Percentiles rank a stretch among this genome's conserved stretches.
These are phyloP conservation scores for Psilocybe cubensis DNA, from an alignment of 768 basidiomycete genomes.

Conservation along the genomic window DNA sequence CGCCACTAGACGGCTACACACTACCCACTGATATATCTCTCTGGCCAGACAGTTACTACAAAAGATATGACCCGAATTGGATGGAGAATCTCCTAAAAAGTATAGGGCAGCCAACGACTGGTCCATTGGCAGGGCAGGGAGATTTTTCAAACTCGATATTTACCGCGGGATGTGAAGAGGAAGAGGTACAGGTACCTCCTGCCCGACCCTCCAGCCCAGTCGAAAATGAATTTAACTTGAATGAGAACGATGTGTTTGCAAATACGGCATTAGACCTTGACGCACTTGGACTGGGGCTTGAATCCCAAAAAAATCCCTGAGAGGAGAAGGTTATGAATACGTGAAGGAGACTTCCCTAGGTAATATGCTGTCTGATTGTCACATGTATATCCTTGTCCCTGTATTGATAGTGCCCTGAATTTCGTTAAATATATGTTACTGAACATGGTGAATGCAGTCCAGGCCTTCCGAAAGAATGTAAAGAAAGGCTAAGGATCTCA, in stretches of 20 bases:
- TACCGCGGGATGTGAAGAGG: not conserved
- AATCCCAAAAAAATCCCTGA: too few relatives aligned
- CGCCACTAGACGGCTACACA: conserved; percentile 17
- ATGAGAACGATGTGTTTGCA: too few relatives aligned
- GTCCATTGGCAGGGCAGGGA: not conserved
- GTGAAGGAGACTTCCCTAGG: too few relatives aligned
- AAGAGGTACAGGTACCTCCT: conserved; percentile 9
- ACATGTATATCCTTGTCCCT: too few relatives aligned
- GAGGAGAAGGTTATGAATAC: too few relatives aligned
- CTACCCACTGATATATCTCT: conserved; percentile 19
- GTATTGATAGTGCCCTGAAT: not conserved
- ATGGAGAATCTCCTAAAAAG: conserved; percentile 6
- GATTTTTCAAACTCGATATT: not conserved
- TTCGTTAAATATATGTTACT: not conserved
- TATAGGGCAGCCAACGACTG: conserved; percentile 15
- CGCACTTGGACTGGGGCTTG: too few relatives aligned
- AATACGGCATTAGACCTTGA: too few relatives aligned
- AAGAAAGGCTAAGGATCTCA: too few relatives aligned
- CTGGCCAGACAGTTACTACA: conserved; percentile 16
- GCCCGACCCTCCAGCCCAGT: conserved; percentile 14
- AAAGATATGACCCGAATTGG: conserved; percentile 17
- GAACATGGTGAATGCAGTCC: not conserved
- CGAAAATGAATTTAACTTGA: not conserved
- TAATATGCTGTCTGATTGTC: too few relatives aligned
- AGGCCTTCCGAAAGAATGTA: too few relatives aligned